Percentiles rank a stretch among this genome's conserved stretches.
Conservation (phyloP, 2,329 filamentous ascomycete species). For the Myriosclerotinia scirpicola region DNA sequence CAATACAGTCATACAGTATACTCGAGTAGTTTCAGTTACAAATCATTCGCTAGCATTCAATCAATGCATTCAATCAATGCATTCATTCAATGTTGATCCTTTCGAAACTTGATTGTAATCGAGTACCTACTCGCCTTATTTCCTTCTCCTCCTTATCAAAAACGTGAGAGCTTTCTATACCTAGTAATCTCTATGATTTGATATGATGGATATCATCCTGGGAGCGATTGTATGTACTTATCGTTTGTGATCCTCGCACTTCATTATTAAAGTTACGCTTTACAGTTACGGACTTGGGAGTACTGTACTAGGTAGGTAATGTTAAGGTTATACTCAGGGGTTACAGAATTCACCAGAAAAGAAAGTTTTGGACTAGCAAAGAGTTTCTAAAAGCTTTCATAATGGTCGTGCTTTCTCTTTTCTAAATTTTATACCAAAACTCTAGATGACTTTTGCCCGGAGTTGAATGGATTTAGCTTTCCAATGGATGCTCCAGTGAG, state of each 20-base stretch:
- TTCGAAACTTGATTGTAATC: neutral
- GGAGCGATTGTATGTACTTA: neutral
- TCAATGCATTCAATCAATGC: no score
- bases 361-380: neutral
- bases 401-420: neutral
- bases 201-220: neutral
- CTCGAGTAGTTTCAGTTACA: slow-evolving; percentile 6
- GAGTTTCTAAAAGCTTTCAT: no score
- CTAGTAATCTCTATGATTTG: neutral
- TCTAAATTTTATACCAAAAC: neutral
- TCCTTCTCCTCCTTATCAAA: neutral
- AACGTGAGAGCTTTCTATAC: neutral
- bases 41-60: slow-evolving; percentile 17
- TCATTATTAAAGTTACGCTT: neutral
- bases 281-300: no score
- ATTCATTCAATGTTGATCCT: neutral
- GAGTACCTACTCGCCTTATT: no score
- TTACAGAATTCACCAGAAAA: neutral
- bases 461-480: neutral
- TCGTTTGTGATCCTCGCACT: neutral
- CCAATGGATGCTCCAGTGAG: neutral
- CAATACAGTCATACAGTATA: neutral
- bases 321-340: neutral
- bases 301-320: neutral
- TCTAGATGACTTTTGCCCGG: neutral